A percentile compares a stretch with the other conserved stretches of the same genome.
Evolutionary conservation across 768 basidiomycete genomes (phyloP).

Genomic region (Tulasnella calospora): DNA sequence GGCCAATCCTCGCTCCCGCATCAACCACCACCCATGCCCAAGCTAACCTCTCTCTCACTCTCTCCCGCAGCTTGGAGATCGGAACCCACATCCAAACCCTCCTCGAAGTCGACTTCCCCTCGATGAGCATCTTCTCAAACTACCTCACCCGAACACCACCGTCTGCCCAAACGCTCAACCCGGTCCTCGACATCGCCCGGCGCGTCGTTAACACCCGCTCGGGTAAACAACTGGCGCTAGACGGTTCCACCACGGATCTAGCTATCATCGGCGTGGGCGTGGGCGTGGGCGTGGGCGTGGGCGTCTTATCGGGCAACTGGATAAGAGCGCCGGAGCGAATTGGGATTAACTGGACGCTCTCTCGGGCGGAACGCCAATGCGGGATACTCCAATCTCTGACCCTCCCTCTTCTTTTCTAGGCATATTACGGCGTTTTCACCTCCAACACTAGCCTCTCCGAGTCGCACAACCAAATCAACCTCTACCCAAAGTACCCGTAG

Average conservation of each 20-base stretch:
- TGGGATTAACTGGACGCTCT: conserved; percentile 33
- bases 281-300: no score
- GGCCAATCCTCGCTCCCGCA: no score
- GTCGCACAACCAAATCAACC: conserved; percentile 33
- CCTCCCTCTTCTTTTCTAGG: conserved; percentile 29
- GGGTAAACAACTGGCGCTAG: conserved; percentile 28
- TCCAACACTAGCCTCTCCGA: conserved; percentile 11
- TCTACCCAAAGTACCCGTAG: conserved; percentile 32
- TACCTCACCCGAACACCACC: conserved; percentile 17
- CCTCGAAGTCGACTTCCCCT: conserved; percentile 33
- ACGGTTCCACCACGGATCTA: conserved; percentile 34
- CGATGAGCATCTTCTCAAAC: conserved; percentile 31
- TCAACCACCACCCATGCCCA: no score
- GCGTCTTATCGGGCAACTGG: conserved; percentile 27
- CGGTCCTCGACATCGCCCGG: conserved; percentile 29
- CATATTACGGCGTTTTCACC: conserved; percentile 34
- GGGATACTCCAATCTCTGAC: neutral
- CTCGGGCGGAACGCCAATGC: conserved; percentile 29
- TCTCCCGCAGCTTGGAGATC: conserved; percentile 31
- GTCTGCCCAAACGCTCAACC: conserved; percentile 16
- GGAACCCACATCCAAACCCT: conserved; percentile 26
- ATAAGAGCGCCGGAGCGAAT: conserved; percentile 26
- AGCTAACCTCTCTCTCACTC: neutral
- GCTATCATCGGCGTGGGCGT: conserved; percentile 28
- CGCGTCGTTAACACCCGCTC: conserved; percentile 22